Evolutionary conservation across 192 early-diverging fungal genomes (phyloP).

Genomic region (Spizellomyces punctatus): DNA sequence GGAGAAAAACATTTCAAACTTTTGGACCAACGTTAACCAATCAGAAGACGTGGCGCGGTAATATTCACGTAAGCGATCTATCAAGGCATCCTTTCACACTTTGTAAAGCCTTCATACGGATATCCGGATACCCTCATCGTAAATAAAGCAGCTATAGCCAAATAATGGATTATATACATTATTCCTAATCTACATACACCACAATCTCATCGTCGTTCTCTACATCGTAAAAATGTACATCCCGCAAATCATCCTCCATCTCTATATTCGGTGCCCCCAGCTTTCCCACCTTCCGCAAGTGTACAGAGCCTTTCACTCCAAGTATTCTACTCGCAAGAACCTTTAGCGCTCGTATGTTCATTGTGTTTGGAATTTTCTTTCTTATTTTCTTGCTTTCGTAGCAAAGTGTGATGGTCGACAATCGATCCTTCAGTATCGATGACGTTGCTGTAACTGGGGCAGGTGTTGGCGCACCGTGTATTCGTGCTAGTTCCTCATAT

Average conservation of each 20-base stretch:
- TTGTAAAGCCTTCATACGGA: too few relatives aligned
- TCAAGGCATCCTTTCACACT: too few relatives aligned
- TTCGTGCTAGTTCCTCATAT: conserved; percentile 26
- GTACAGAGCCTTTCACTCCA: not conserved
- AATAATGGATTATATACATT: too few relatives aligned
- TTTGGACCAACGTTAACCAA: too few relatives aligned
- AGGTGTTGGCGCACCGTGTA: conserved; percentile 30
- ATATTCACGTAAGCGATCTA: too few relatives aligned
- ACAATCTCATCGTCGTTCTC: conserved; percentile 24
- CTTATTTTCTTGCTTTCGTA: conserved; percentile 4
- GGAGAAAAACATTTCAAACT: conserved; percentile 1
- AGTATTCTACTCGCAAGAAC: conserved; percentile 29
- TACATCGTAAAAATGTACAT: conserved; percentile 34
- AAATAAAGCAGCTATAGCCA: too few relatives aligned
- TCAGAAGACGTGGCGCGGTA: too few relatives aligned
- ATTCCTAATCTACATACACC: not conserved
- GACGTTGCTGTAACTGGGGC: conserved; percentile 36
- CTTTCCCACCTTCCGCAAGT: not conserved
- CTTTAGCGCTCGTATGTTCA: conserved; percentile 31
- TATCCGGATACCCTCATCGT: too few relatives aligned
- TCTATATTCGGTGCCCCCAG: not conserved
- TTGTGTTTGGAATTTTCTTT: conserved; percentile 38
- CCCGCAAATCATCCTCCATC: conserved; percentile 39
- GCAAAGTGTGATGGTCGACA: conserved; percentile 25
- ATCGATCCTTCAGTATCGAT: conserved; percentile 37